Evolutionary conservation across 805 yeast species (phyloP).

Genomic region (Sugiyamaella qingdaonensis): DNA sequence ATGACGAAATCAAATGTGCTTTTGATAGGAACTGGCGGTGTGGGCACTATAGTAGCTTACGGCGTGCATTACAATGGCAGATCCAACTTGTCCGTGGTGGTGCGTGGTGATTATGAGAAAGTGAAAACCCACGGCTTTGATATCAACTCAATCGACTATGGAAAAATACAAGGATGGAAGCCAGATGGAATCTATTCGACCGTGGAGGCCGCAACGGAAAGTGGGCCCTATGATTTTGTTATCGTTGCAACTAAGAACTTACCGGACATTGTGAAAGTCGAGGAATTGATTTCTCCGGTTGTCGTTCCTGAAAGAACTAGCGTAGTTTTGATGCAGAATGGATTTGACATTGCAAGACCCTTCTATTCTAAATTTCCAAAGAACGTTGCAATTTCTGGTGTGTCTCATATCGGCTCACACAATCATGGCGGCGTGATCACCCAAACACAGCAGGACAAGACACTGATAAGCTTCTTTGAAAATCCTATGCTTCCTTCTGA

Average conservation of each 20-base stretch:
- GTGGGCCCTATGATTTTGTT: background rate
- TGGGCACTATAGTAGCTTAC: slow-evolving; percentile 1
- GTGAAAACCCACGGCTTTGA: background rate
- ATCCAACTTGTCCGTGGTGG: background rate
- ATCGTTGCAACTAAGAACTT: slow-evolving; percentile 1
- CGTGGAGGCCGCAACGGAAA: background rate
- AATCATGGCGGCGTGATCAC: slow-evolving; percentile 1
- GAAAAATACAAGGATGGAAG: slow-evolving; percentile 1
- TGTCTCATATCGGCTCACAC: slow-evolving; percentile 2
- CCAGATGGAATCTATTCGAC: background rate
- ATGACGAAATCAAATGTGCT: background rate
- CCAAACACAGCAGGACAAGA: slow-evolving; percentile 3
- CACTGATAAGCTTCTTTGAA: background rate
- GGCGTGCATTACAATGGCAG: background rate
- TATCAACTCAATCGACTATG: background rate
- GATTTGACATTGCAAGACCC: slow-evolving; percentile 15
- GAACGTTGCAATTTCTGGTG: slow-evolving; percentile 9
- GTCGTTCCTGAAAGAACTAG: slow-evolving; percentile 16
- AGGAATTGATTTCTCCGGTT: slow-evolving; percentile 5
- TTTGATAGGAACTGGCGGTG: slow-evolving; percentile 3
- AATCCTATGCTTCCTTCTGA: background rate
- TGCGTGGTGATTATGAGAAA: background rate
- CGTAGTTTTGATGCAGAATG: slow-evolving; percentile 18
- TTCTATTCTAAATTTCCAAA: slow-evolving; percentile 10
- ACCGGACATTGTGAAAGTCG: background rate